Conservation (phyloP, 345 rosid species). For the Citrus cavaleriei region DNA sequence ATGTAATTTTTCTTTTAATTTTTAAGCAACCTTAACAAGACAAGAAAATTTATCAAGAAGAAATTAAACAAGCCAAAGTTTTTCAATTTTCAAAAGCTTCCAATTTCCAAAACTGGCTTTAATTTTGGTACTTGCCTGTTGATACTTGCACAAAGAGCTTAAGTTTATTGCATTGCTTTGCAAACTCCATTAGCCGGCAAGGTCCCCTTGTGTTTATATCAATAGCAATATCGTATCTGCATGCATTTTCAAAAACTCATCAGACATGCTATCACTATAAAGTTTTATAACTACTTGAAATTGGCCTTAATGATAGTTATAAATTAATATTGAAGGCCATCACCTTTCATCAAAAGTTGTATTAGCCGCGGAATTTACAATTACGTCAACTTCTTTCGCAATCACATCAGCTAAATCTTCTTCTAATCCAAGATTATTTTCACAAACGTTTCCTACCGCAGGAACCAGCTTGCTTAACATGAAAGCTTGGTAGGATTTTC, state of each 20-base stretch:
- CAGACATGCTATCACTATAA: not conserved
- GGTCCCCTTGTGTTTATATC: conserved; percentile 35
- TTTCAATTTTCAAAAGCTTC: no score
- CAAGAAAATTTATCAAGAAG: not conserved
- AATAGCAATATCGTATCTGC: conserved; percentile 39
- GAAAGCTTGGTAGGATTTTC: conserved; percentile 71
- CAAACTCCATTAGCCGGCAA: conserved; percentile 30
- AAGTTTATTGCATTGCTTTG: conserved; percentile 29
- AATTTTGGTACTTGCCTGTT: conserved; percentile 20
- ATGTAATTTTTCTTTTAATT: no score
- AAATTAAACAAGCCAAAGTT: no score
- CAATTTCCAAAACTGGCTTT: no score
- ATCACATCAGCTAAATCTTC: conserved; percentile 53
- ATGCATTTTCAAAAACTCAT: conserved; percentile 18
- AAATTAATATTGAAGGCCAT: not conserved
- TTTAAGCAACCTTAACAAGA: not conserved
- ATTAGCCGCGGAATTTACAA: conserved; percentile 63
- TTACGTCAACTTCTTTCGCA: conserved; percentile 49
- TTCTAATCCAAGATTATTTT: conserved; percentile 63
- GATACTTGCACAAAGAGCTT: conserved; percentile 42
- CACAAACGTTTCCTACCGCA: conserved; percentile 69
- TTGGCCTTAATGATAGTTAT: not conserved
- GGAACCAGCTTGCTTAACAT: conserved; percentile 82
- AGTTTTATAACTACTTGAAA: not conserved
- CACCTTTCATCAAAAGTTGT: conserved; percentile 77